A percentile compares a stretch with the other conserved stretches of the same genome.
Evolutionary conservation across 2,329 filamentous ascomycete species (phyloP).

Genomic region (Calonectria pseudoreteaudii): DNA sequence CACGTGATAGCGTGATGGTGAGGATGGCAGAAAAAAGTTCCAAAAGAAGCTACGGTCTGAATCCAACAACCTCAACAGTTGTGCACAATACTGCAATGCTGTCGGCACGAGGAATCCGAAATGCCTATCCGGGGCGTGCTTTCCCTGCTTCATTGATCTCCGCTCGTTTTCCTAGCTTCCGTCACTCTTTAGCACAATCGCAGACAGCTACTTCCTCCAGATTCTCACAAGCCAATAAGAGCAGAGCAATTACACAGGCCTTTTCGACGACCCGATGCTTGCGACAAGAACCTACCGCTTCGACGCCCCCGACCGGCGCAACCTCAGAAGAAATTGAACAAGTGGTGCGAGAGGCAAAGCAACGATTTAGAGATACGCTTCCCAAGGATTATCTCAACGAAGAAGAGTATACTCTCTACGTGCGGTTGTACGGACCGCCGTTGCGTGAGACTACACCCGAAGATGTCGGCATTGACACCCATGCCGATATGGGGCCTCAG

Average conservation of each 20-base stretch:
- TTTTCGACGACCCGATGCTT: conserved; percentile 46
- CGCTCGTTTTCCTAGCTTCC: conserved; percentile 24
- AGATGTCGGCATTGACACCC: conserved; percentile 64
- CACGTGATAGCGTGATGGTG: conserved; percentile 45
- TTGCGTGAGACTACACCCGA: conserved; percentile 70
- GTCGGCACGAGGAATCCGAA: conserved; percentile 48
- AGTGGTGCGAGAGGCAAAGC: conserved; percentile 77
- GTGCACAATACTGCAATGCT: conserved; percentile 47
- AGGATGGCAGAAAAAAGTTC: conserved; percentile 40
- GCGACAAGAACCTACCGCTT: conserved; percentile 33
- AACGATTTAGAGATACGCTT: conserved; percentile 81
- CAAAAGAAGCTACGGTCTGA: conserved; percentile 20
- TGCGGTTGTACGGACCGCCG: conserved; percentile 83
- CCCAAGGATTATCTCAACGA: conserved; percentile 77
- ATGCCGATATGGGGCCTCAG: conserved; percentile 50
- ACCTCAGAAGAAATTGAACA: conserved; percentile 63
- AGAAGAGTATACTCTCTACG: conserved; percentile 81
- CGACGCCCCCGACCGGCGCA: conserved; percentile 11
- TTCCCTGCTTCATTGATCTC: conserved; percentile 27
- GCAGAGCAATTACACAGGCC: conserved; percentile 39
- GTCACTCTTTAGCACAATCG: conserved; percentile 30
- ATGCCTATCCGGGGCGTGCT: conserved; percentile 47
- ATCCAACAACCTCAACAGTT: conserved; percentile 20
- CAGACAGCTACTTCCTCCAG: conserved; percentile 30
- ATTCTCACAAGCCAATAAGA: conserved; percentile 41